phyloP scores from a whole-genome alignment of 129 eudicot genomes.

The Heracleum sosnowskyi region DNA sequence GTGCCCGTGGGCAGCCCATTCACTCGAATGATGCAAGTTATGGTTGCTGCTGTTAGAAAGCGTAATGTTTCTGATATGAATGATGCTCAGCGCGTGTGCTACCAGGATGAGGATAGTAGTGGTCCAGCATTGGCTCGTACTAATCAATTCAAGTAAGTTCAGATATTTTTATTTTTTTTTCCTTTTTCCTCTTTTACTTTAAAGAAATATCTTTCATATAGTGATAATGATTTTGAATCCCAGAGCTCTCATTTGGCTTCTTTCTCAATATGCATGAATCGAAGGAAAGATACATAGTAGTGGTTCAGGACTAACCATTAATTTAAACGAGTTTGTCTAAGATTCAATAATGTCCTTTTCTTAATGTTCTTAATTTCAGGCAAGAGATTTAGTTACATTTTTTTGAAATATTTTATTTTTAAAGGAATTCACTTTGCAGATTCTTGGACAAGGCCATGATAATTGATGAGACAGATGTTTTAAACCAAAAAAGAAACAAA shows the following conservation, averaged over 20 bases:
- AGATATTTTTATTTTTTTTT: too few relatives aligned
- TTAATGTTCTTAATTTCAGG: too few relatives aligned
- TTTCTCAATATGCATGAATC: background rate
- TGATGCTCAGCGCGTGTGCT: constrained; percentile 11
- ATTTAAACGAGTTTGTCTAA: background rate
- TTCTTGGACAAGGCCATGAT: constrained; percentile 56
- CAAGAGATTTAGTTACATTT: too few relatives aligned
- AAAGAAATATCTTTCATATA: too few relatives aligned
- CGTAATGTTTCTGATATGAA: constrained; percentile 18
- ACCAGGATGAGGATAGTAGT: constrained; percentile 14
- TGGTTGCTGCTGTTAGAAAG: constrained; percentile 42
- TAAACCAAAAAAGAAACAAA: constrained; percentile 9
- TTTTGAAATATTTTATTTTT: background rate
- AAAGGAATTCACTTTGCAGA: constrained; percentile 14
- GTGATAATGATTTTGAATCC: background rate
- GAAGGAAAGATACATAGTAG: too few relatives aligned
- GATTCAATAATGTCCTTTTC: too few relatives aligned
- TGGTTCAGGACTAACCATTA: too few relatives aligned
- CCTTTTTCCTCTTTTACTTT: too few relatives aligned
- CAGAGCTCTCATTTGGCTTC: background rate
- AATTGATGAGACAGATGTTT: constrained; percentile 31
- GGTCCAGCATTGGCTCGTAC: constrained; percentile 33
- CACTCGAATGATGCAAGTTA: constrained; percentile 45
- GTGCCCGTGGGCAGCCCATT: constrained; percentile 50
- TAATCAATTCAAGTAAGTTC: constrained; percentile 35